Evolutionary conservation across 2,329 filamentous ascomycete species (phyloP).

Genomic region (Dactylellina sp.): DNA sequence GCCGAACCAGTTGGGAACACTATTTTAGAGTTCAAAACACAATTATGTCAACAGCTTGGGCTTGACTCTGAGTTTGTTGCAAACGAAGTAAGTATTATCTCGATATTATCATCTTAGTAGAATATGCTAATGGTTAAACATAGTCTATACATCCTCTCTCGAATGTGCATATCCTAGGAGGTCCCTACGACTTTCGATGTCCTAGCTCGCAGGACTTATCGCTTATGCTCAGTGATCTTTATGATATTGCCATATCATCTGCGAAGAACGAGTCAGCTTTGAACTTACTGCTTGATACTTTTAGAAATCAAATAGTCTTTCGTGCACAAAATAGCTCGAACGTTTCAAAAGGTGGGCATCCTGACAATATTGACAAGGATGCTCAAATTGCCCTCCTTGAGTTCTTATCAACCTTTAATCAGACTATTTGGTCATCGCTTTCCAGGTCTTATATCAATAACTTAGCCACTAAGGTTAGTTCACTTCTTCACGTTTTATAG

Average conservation of each 20-base stretch:
- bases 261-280: constrained; percentile 20
- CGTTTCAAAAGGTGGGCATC: constrained; percentile 20
- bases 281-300: background rate
- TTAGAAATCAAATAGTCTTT: constrained; percentile 16
- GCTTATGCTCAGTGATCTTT: constrained; percentile 25
- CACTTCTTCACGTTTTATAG: background rate
- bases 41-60: constrained; percentile 6
- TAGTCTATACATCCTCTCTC: constrained; percentile 44
- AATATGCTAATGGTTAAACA: background rate
- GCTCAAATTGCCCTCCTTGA: constrained; percentile 28
- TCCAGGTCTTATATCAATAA: background rate
- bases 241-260: constrained; percentile 27
- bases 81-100: constrained; percentile 23
- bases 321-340: background rate
- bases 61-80: constrained; percentile 12
- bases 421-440: constrained; percentile 48
- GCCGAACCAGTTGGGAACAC: constrained; percentile 5
- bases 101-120: background rate
- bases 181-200: background rate
- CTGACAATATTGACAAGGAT: constrained; percentile 34
- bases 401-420: constrained; percentile 39
- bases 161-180: constrained; percentile 29
- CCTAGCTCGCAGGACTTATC: constrained; percentile 11
- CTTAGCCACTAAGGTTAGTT: background rate
- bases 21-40: constrained; percentile 32